These are phyloP conservation scores for Sporobolomyces pararoseus DNA, from an alignment of 768 basidiomycete genomes.

Conservation along the genomic window DNA sequence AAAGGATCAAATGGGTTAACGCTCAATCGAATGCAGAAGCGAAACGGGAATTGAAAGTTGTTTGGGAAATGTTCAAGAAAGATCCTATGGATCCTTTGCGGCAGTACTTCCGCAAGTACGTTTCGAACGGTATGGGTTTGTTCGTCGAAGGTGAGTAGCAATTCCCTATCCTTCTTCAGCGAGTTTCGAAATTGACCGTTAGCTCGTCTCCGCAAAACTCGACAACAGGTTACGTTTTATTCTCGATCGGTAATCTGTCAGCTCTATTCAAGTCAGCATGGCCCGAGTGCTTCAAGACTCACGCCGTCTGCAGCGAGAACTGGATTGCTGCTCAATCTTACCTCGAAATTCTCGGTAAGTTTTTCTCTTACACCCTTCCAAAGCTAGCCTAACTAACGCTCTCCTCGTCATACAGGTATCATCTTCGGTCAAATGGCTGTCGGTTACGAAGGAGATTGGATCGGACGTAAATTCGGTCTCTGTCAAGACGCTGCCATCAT, in stretches of 20 bases:
- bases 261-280: constrained; percentile 50
- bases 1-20: constrained; percentile 47
- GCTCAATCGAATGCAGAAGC: constrained; percentile 48
- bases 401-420: constrained; percentile 42
- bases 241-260: constrained; percentile 52
- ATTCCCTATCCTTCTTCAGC: not conserved
- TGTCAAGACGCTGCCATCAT: constrained; percentile 51
- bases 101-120: constrained; percentile 50
- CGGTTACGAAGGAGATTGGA: constrained; percentile 49
- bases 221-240: constrained; percentile 50
- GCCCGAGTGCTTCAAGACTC: constrained; percentile 49
- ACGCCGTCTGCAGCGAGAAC: constrained; percentile 47
- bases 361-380: too few species aligned
- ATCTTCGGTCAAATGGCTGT: constrained; percentile 48
- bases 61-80: constrained; percentile 49
- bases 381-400: too few species aligned
- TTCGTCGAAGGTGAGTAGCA: constrained; percentile 33
- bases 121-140: constrained; percentile 48
- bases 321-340: constrained; percentile 51
- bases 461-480: constrained; percentile 48
- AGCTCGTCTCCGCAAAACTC: not conserved
- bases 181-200: too few species aligned
- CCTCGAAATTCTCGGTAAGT: constrained; percentile 49
- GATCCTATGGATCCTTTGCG: constrained; percentile 48
- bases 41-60: constrained; percentile 46